Evolutionary conservation across 2,329 filamentous ascomycete genomes (phyloP).

Genomic region (Aspergillus novoparasiticus): DNA sequence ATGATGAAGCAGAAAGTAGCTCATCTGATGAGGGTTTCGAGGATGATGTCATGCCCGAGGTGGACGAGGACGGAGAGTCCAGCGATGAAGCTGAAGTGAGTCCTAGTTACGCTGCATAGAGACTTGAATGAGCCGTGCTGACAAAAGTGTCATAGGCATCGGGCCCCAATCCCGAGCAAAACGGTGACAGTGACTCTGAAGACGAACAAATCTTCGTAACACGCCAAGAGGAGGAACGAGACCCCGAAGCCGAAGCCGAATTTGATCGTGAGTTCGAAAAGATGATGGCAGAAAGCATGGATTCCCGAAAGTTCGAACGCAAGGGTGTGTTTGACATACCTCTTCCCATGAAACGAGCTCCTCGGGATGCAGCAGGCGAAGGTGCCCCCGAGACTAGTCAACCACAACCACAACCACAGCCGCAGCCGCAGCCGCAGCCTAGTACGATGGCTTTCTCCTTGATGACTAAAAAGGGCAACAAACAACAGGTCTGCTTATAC

Average conservation of each 20-base stretch:
- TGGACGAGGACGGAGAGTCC: constrained; percentile 57
- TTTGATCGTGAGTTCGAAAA: constrained; percentile 98
- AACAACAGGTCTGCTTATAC: constrained; percentile 72
- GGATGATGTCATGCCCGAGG: constrained; percentile 59
- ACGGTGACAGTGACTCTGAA: constrained; percentile 59
- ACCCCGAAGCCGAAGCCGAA: constrained; percentile 92
- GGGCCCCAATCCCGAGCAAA: constrained; percentile 49
- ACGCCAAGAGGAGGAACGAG: constrained; percentile 82
- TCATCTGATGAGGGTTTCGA: constrained; percentile 77
- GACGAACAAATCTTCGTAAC: constrained; percentile 93
- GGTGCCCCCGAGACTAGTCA: constrained; percentile 40
- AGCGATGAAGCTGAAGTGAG: constrained; percentile 54
- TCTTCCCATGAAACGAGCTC: constrained; percentile 76
- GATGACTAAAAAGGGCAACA: constrained; percentile 92
- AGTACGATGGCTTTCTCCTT: constrained; percentile 95
- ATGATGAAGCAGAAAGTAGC: constrained; percentile 70
- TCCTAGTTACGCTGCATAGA: constrained; percentile 13
- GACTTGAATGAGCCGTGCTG: not conserved
- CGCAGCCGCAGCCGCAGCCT: constrained; percentile 32
- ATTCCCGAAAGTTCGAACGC: constrained; percentile 93
- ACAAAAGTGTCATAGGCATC: constrained; percentile 37
- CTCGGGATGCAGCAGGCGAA: constrained; percentile 58
- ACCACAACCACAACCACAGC: constrained; percentile 33
- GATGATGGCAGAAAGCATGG: constrained; percentile 96
- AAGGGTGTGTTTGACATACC: constrained; percentile 96